Base-by-base conservation (phyloP, 441 rosid genomes). In the Mallotus japonicus region DNA sequence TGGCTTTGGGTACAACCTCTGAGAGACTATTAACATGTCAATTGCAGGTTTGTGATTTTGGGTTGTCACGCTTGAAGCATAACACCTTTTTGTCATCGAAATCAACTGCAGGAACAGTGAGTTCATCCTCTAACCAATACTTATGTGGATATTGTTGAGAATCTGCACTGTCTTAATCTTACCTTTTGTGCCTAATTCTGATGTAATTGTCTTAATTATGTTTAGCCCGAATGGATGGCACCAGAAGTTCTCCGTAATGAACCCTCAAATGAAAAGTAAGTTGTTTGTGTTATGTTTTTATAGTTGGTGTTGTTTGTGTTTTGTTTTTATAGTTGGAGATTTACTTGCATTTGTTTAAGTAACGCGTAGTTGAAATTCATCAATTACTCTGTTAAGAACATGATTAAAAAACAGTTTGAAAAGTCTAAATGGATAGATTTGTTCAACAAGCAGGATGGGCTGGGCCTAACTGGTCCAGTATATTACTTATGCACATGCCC, bases 151-250 rank as follows among this genome's bases (percentile, higher is more conserved):
- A 54, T 72, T 22, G 66, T 67, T 70, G 53, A 53, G 34, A 60
- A 9, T 44, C 4, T 77, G 66, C 63, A 44, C n/a, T 60, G 67
- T 56, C 62, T 68, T 66, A 51, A 76, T 75, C 67, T 58, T 64
- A 57, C 49, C 47, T 77, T 28, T 66, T 54, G 28, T 67, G 42
- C 13, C 40, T 19, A 3, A 14, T 62, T 47, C 51, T 66, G 13
- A 53, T 56, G n/a, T 67, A 67, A 57, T 75, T 73, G 59, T 78
- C 69, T 83, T 73, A 67, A 22, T 63, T 81, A 51, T 85, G 77
- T 51, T 28, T 77, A 95, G 99, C 98, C 99, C 24, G 99, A 95
- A 83, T 95, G 98, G 99, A 95, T 95, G 99, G 99, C 99, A 70
- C 99, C 98, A 2, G 99, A 95, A 83, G 98, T 92, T 80, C 96